Evolutionary conservation across 371 early-diverging fungal genomes (phyloP).

Genomic region (Mortierella sp.): DNA sequence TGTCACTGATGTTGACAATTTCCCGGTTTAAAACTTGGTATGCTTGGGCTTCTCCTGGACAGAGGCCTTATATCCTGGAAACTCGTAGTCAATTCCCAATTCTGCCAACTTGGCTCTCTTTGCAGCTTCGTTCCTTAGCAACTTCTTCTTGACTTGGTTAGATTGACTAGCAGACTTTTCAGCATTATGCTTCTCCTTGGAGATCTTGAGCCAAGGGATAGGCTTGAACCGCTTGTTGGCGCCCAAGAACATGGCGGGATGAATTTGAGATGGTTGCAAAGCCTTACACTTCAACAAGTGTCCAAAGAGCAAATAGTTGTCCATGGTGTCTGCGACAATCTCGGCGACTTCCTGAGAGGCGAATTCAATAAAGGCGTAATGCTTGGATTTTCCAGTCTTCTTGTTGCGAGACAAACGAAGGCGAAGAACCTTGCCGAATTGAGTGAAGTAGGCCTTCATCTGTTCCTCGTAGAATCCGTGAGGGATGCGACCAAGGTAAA

Average conservation of each 20-base stretch:
- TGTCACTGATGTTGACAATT: no score
- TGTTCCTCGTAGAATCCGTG: constrained; percentile 96
- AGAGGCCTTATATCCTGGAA: constrained; percentile 70
- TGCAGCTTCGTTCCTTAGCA: constrained; percentile 66
- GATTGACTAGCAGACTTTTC: constrained; percentile 64
- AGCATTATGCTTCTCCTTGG: constrained; percentile 71
- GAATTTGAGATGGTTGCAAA: constrained; percentile 67
- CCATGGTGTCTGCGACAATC: constrained; percentile 95
- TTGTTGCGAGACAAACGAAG: constrained; percentile 89
- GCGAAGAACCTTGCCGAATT: constrained; percentile 89
- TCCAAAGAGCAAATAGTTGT: constrained; percentile 92
- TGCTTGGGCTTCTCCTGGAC: constrained; percentile 56
- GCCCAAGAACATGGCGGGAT: constrained; percentile 78
- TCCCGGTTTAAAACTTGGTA: constrained; percentile 39
- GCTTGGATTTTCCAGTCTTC: constrained; percentile 90
- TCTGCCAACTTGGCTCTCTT: constrained; percentile 69
- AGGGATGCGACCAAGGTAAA: constrained; percentile 93
- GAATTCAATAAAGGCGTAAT: constrained; percentile 95
- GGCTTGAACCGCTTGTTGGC: constrained; percentile 71
- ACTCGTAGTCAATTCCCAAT: constrained; percentile 86
- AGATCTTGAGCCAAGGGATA: constrained; percentile 67
- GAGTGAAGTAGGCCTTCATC: constrained; percentile 90
- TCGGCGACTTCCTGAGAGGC: constrained; percentile 81
- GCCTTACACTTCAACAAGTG: constrained; percentile 85
- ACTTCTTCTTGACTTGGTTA: constrained; percentile 55